Conservation (phyloP, 108 stramenopile genomes). For the Cyclotella baltica region DNA sequence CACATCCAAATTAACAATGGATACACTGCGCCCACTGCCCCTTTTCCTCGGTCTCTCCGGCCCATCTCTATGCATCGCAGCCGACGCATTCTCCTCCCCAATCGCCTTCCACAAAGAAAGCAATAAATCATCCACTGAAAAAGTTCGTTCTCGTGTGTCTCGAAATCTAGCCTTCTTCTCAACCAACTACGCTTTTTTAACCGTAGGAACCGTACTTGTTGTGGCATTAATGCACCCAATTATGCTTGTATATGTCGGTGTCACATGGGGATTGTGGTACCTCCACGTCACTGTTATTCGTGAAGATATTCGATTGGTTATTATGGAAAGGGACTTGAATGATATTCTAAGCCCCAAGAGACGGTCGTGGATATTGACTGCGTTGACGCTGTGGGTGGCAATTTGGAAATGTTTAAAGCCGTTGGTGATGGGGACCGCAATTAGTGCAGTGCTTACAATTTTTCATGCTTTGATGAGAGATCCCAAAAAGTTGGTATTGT, state of each 20-base stretch:
- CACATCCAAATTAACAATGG: conserved; percentile 67
- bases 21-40: conserved; percentile 79
- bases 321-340: conserved; percentile 70
- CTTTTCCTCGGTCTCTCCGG: conserved; percentile 75
- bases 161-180: conserved; percentile 84
- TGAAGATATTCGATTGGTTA: conserved; percentile 67
- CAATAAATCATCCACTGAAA: conserved; percentile 66
- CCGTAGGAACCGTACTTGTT: conserved; percentile 69
- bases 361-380: conserved; percentile 64
- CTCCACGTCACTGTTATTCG: conserved; percentile 68
- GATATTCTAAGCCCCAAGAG: conserved; percentile 68
- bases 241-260: conserved; percentile 72
- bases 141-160: conserved; percentile 66
- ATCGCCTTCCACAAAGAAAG: conserved; percentile 55
- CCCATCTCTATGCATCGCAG: conserved; percentile 74
- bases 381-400: conserved; percentile 66
- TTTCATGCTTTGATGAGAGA: conserved; percentile 84
- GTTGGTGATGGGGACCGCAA: conserved; percentile 56
- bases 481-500: conserved; percentile 68
- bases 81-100: conserved; percentile 81
- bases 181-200: conserved; percentile 83
- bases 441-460: conserved; percentile 69
- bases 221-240: conserved; percentile 86
- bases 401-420: conserved; percentile 82
- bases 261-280: conserved; percentile 73